A percentile compares a stretch with the other conserved stretches of the same genome.
Evolutionary conservation across 495 filamentous ascomycete species (phyloP).

Genomic region (Neurospora sp.): DNA sequence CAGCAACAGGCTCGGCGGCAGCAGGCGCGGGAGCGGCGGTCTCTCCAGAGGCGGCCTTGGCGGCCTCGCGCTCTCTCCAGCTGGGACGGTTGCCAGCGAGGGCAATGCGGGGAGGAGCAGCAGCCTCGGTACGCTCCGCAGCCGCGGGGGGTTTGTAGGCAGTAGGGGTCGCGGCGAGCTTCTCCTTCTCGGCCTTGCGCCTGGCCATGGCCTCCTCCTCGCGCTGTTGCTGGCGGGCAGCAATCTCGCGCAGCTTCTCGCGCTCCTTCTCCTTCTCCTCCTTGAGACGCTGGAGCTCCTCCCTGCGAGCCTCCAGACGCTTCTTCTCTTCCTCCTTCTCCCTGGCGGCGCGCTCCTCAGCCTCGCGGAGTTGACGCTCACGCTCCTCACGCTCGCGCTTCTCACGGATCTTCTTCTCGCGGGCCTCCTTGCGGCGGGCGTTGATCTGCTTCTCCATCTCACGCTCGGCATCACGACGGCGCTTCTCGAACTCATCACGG

Average conservation of each 20-base stretch:
- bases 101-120: constrained; percentile 10
- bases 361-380: constrained; percentile 64
- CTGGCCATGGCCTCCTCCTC: constrained; percentile 47
- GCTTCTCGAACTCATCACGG: constrained; percentile 90
- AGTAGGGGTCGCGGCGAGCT: constrained; percentile 13
- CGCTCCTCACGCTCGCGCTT: constrained; percentile 71
- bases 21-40: neutral
- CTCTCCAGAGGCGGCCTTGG: constrained; percentile 9
- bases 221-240: constrained; percentile 38
- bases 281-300: constrained; percentile 61
- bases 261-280: constrained; percentile 75
- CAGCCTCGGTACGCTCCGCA: constrained; percentile 26
- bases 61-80: constrained; percentile 38
- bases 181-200: constrained; percentile 36
- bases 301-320: constrained; percentile 56
- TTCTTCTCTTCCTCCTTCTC: constrained; percentile 76
- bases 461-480: constrained; percentile 75
- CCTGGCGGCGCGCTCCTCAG: constrained; percentile 65
- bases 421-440: constrained; percentile 71
- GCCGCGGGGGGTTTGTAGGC: constrained; percentile 27
- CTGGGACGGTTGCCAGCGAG: constrained; percentile 24
- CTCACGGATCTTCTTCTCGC: constrained; percentile 64
- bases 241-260: constrained; percentile 43
- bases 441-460: constrained; percentile 86
- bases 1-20: constrained; percentile 1